Base-by-base conservation (phyloP, 495 filamentous ascomycete species). In the Neurospora sp. region DNA sequence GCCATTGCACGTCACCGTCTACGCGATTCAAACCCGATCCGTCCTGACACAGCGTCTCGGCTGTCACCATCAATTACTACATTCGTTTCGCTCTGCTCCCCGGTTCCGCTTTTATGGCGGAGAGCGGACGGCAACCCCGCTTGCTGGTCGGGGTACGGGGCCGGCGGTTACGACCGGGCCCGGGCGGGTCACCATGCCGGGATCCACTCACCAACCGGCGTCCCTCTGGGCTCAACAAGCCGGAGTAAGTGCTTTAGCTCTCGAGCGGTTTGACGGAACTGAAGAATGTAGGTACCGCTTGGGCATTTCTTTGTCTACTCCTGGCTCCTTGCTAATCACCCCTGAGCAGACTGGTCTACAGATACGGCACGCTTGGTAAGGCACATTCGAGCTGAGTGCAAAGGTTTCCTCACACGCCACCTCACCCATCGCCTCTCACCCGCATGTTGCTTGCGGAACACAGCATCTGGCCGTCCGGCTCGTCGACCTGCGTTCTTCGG, bases 381-480 rank as follows among this genome's bases (percentile, higher is more conserved):
- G 27, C 27, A 31, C 27, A 31, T 31, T 31, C 27, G 27, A 31
- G 27, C 27, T 31, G 27, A 2, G 27, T 31, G 27, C 27, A 31
- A 31, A 31, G 27, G 27, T 31, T 31, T 31, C 27, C 2, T 31
- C 27, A 31, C 27, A 31, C 27, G 31, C 31, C 5, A 83, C 91
- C 40, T 94, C 92, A 0, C 90, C 92, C 69, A 91, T 89, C 74
- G 92, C 83, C 62, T 86, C 80, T 73, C 94, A 88, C 37, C 84
- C 96, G 3, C 87, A 97, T 27, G 90, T 97, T 27, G 94, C 94
- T 11, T 93, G 92, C 74, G 93, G 89, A 5, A 96, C 93, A 1
- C 92, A 94, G 70, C 91, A 94, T 75, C 90, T 91, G 14, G 85
- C 90, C 4, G 90, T 96, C 2, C 90, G 93, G 31, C 85, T 98